These are phyloP conservation scores for Hymenoscyphus albidus DNA, from an alignment of 2,329 filamentous ascomycete genomes.

Conservation along the genomic window DNA sequence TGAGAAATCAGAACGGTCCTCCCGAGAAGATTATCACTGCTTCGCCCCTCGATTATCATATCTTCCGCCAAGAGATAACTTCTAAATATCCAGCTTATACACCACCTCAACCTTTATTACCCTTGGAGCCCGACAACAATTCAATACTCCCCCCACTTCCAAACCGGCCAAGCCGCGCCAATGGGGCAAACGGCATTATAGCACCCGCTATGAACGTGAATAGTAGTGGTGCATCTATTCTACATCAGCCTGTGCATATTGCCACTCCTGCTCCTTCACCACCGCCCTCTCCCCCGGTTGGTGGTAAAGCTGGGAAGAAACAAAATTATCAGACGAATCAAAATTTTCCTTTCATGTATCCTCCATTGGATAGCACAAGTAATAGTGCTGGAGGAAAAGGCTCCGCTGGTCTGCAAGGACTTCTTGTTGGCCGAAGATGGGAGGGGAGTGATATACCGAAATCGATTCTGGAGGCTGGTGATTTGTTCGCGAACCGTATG, in stretches of 20 bases:
- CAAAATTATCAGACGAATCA: conserved; percentile 99
- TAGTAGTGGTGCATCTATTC: conserved; percentile 68
- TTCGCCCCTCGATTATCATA: conserved; percentile 91
- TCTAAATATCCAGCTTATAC: conserved; percentile 98
- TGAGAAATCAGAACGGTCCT: conserved; percentile 43
- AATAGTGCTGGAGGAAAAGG: conserved; percentile 91
- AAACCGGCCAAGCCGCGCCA: conserved; percentile 64
- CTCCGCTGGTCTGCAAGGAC: conserved; percentile 72
- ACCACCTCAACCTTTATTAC: conserved; percentile 76
- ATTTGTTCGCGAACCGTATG: conserved; percentile 85
- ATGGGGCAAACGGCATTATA: conserved; percentile 59
- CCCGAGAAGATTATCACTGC: conserved; percentile 72
- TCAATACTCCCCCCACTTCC: conserved; percentile 83
- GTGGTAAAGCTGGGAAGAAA: conserved; percentile 93
- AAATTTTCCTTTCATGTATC: conserved; percentile 97
- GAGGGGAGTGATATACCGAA: conserved; percentile 91
- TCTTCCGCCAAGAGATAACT: conserved; percentile 93
- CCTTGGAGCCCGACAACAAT: conserved; percentile 84
- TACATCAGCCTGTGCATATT: conserved; percentile 95
- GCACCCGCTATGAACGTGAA: conserved; percentile 50
- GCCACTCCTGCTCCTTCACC: conserved; percentile 97
- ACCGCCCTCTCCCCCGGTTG: conserved; percentile 80
- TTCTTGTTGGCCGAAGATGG: conserved; percentile 79
- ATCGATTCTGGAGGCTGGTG: conserved; percentile 91
- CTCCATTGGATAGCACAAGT: conserved; percentile 81